Conservation (phyloP, 345 rosid genomes). For the Cardamine resedifolia region DNA sequence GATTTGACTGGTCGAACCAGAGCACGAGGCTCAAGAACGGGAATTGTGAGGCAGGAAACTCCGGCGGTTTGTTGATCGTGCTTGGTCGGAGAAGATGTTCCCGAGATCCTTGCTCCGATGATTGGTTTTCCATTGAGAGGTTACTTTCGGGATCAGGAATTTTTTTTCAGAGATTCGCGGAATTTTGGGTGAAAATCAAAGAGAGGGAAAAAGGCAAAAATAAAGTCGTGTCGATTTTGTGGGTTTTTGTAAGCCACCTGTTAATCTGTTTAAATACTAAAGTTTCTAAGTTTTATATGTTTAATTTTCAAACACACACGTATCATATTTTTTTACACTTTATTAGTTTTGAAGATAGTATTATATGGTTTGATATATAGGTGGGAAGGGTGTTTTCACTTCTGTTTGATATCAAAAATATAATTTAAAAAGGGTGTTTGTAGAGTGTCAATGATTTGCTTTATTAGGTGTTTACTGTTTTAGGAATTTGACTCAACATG, state of each 20-base stretch:
- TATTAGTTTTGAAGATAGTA: constrained; percentile 14
- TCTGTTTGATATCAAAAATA: constrained; percentile 7
- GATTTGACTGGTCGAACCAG: constrained; percentile 62
- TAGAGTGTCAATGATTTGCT: not conserved
- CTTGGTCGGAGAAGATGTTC: constrained; percentile 23
- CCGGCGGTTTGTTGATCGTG: constrained; percentile 26
- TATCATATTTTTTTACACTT: not conserved
- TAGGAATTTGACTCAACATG: not conserved
- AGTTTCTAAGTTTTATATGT: not conserved
- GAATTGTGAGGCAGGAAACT: constrained; percentile 22
- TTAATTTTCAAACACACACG: constrained; percentile 2
- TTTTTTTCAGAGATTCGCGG: constrained; percentile 7
- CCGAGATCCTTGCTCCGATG: constrained; percentile 36
- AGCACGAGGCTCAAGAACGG: constrained; percentile 32
- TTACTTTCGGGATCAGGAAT: not conserved
- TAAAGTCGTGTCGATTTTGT: constrained; percentile 9
- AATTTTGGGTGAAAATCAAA: not conserved
- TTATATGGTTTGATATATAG: constrained; percentile 9
- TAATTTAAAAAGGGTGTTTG: not conserved
- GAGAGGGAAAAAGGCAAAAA: not conserved
- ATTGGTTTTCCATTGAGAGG: constrained; percentile 28
- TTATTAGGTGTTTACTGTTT: not conserved
- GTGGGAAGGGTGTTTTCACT: constrained; percentile 3
- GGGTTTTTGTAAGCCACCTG: constrained; percentile 23
- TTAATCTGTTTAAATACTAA: constrained; percentile 29